Conservation (phyloP, 2,329 filamentous ascomycete species). For the Verruconis gallopava region DNA sequence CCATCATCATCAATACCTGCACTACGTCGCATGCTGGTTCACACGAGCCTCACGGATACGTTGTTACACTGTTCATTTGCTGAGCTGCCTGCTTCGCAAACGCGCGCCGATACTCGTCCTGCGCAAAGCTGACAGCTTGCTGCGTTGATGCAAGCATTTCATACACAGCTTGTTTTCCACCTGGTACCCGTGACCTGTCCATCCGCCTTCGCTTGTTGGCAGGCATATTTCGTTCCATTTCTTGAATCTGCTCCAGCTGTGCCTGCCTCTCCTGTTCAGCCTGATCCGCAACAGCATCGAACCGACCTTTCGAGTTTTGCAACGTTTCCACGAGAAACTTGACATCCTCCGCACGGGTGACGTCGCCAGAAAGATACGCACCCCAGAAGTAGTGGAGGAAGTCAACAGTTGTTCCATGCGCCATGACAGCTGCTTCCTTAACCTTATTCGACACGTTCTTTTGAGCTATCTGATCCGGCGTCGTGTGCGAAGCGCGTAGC, state of each 20-base stretch:
- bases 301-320: slow-evolving; percentile 60
- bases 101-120: slow-evolving; percentile 57
- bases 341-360: slow-evolving; percentile 67
- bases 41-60: not conserved
- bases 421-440: slow-evolving; percentile 54
- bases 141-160: slow-evolving; percentile 65
- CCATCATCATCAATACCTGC: too few species aligned
- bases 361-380: slow-evolving; percentile 77
- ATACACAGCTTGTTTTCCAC: slow-evolving; percentile 63
- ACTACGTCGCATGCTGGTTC: too few species aligned
- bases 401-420: slow-evolving; percentile 85
- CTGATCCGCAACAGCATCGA: slow-evolving; percentile 65
- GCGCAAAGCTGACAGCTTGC: slow-evolving; percentile 55
- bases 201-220: slow-evolving; percentile 44
- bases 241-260: slow-evolving; percentile 42
- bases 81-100: slow-evolving; percentile 56
- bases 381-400: slow-evolving; percentile 98
- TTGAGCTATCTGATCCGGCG: slow-evolving; percentile 16
- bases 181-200: slow-evolving; percentile 54
- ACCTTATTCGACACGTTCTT: slow-evolving; percentile 29
- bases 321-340: slow-evolving; percentile 73
- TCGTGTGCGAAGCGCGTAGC: slow-evolving; percentile 38
- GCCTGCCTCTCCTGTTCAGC: slow-evolving; percentile 62
- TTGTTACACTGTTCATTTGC: slow-evolving; percentile 1
- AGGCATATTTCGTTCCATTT: not conserved